Base-by-base conservation (phyloP, 2,329 filamentous ascomycete genomes). In the Colletotrichum australisinense region DNA sequence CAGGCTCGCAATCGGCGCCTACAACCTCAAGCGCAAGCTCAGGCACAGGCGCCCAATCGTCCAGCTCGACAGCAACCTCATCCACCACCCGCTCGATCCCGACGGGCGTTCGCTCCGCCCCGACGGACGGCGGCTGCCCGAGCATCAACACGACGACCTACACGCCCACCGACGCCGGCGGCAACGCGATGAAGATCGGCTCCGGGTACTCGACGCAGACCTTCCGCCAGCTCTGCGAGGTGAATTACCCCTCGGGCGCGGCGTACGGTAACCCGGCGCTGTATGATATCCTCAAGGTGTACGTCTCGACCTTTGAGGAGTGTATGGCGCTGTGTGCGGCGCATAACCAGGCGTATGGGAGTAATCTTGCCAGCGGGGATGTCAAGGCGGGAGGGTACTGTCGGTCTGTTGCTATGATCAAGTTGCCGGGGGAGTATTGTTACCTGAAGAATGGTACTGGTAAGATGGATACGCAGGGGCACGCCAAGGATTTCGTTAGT, bases 381-480 rank as follows among this genome's bases (percentile, higher is more conserved):
- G 59, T 73, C 11, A 49, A 26, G 8, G 26, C 22, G 19, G 62
- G 59, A 14, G 75, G 75, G 5, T 65, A 67, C 6, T 75, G 75
- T 19, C 63, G 69, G 32, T 74, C 73, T 38, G 75, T 76, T 28
- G 62, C 70, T n/a, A 72, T 78, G 63, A 71, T 76, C 26, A 76
- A 77, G 67, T 55, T 19, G 11, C 42, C 67, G 1, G 76, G 76
- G 5, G 76, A 74, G 57, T 77, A 75, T 19, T 77, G 76, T 67
- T 77, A 76, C 28, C 57, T 77, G 30, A 77, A 77, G 69, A 77
- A 77, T 38, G 74, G 66, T 3, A 77, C 76, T 16, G 74, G 75
- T 5, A 69, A 53, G 19, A 72, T 72, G 46, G 64, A 75, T 14
- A 76, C 74, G 11, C 63, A 63, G 30, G 72, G 72, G 0, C 26